Evolutionary conservation across 148 eudicot genomes (phyloP).

Genomic region (Cornus suecica): DNA sequence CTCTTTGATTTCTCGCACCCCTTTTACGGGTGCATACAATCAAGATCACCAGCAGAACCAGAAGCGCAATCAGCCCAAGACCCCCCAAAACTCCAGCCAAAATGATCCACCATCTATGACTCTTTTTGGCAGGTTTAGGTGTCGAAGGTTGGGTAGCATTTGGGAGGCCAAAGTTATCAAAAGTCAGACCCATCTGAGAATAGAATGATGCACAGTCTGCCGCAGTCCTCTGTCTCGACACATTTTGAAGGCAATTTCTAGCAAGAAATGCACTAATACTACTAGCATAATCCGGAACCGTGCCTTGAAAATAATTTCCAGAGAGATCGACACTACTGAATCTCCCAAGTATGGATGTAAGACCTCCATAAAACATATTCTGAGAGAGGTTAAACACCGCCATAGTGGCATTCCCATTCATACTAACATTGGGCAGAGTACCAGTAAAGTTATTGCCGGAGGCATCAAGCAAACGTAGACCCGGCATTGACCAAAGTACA

Average conservation of each 20-base stretch:
- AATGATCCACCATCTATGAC: constrained; percentile 45
- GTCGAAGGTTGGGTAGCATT: constrained; percentile 35
- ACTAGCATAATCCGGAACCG: constrained; percentile 37
- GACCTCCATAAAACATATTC: constrained; percentile 64
- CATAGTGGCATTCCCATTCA: constrained; percentile 36
- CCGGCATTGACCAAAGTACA: constrained; percentile 59
- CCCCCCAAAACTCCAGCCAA: constrained; percentile 76
- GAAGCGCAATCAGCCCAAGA: constrained; percentile 43
- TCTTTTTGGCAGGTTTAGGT: constrained; percentile 23
- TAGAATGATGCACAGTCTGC: constrained; percentile 66
- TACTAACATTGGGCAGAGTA: constrained; percentile 39
- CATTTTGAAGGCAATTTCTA: constrained; percentile 65
- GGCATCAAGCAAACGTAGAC: constrained; percentile 55
- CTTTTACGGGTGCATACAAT: constrained; percentile 50
- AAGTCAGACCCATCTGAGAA: constrained; percentile 44
- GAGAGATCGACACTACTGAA: constrained; percentile 58
- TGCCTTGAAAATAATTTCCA: constrained; percentile 72
- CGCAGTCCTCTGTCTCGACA: constrained; percentile 43
- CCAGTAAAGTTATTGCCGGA: constrained; percentile 78
- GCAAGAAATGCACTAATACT: constrained; percentile 31
- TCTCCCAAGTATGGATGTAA: constrained; percentile 41
- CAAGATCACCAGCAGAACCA: constrained; percentile 40
- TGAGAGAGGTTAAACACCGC: constrained; percentile 57
- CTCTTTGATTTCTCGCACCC: constrained; percentile 40
- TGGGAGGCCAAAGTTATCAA: constrained; percentile 70